Evolutionary conservation across 2,329 filamentous ascomycete genomes (phyloP).

Genomic region (Dactylellina parvicollis): DNA sequence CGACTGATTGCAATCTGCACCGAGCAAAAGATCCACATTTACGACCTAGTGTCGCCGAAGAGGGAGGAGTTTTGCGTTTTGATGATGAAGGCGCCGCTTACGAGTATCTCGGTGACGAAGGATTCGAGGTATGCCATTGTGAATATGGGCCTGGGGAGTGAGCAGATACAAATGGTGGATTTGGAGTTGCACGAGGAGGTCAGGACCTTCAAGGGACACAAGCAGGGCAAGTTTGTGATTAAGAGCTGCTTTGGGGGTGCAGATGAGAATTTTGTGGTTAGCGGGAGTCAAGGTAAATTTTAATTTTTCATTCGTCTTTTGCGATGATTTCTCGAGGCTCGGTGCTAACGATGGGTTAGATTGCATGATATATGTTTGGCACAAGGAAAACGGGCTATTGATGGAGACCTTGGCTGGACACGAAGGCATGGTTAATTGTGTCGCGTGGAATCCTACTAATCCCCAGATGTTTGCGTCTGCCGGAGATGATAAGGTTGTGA

Average conservation of each 20-base stretch:
- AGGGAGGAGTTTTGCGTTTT: conserved; percentile 75
- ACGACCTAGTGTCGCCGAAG: conserved; percentile 78
- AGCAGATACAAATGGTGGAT: conserved; percentile 79
- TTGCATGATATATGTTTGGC: conserved; percentile 83
- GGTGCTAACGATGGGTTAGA: conserved; percentile 62
- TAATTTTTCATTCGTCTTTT: conserved; percentile 55
- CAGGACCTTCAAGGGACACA: conserved; percentile 78
- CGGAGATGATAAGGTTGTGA: conserved; percentile 84
- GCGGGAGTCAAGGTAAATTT: conserved; percentile 92
- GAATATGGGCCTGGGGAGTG: conserved; percentile 72
- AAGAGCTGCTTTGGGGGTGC: conserved; percentile 86
- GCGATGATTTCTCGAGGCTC: background rate
- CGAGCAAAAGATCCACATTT: conserved; percentile 77
- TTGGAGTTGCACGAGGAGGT: conserved; percentile 76
- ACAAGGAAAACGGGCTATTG: conserved; percentile 79
- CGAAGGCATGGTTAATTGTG: conserved; percentile 80
- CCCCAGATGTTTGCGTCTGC: conserved; percentile 88
- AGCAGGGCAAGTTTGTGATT: conserved; percentile 80
- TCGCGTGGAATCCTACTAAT: conserved; percentile 86
- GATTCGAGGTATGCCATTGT: conserved; percentile 85
- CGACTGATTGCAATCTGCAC: conserved; percentile 82
- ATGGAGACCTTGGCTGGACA: conserved; percentile 83
- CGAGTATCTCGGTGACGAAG: conserved; percentile 80
- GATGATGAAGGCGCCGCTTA: conserved; percentile 72
- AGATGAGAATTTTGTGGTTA: conserved; percentile 88